These are phyloP conservation scores for Colletotrichum incanum DNA, from an alignment of 2,329 filamentous ascomycete genomes.

Conservation along the genomic window DNA sequence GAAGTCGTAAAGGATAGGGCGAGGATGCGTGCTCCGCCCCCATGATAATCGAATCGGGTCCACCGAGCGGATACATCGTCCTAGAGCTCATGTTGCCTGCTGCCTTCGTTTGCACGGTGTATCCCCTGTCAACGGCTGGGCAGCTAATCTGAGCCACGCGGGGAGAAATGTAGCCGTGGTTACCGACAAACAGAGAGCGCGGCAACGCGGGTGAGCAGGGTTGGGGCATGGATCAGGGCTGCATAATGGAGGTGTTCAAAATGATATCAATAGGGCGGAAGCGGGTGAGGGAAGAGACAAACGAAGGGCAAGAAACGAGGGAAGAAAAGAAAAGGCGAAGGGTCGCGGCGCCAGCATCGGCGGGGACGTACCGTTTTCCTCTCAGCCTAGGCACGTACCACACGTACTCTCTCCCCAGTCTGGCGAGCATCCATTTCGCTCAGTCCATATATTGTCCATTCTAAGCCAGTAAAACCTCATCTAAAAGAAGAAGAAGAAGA, in stretches of 20 bases:
- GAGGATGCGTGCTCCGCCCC: conserved; percentile 6
- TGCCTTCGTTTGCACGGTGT: neutral
- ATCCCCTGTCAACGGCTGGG: conserved; percentile 1
- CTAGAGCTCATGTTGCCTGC: neutral
- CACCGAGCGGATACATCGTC: neutral
- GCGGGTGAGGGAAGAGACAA: neutral
- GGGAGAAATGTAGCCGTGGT: conserved; percentile 12
- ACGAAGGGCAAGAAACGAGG: neutral
- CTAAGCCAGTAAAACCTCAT: neutral
- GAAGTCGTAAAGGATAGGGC: neutral
- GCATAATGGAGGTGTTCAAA: neutral
- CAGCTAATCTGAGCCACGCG: conserved; percentile 18
- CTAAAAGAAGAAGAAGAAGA: neutral
- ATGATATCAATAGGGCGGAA: neutral
- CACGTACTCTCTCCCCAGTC: neutral
- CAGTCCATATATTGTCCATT: neutral
- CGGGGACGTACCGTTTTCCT: too few species aligned
- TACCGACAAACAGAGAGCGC: conserved; percentile 1
- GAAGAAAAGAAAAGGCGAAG: neutral
- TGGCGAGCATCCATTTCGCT: neutral
- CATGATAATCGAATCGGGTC: neutral
- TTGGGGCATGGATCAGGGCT: conserved; percentile 2
- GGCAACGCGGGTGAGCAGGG: conserved; percentile 7
- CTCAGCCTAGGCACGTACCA: neutral
- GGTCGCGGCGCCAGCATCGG: neutral